These are phyloP conservation scores for Penicillium soppii DNA, from an alignment of 495 filamentous ascomycete genomes.

Conservation along the genomic window DNA sequence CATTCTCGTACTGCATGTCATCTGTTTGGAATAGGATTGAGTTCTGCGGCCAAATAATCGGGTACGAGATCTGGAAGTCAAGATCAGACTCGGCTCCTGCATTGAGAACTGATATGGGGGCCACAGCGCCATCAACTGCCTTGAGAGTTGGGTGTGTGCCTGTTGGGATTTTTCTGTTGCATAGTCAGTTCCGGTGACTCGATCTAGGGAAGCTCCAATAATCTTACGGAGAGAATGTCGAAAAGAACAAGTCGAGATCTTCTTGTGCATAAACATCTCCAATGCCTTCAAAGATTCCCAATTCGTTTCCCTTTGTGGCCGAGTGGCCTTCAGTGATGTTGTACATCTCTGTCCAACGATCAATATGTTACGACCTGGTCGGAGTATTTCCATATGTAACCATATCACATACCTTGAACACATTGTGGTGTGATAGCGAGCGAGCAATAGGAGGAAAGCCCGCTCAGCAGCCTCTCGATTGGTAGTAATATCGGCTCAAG, in stretches of 20 bases:
- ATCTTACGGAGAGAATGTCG: conserved; percentile 25
- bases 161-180: conserved; percentile 27
- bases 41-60: conserved; percentile 58
- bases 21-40: conserved; percentile 59
- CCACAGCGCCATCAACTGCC: conserved; percentile 42
- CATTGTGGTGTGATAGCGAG: conserved; percentile 32
- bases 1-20: conserved; percentile 48
- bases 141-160: conserved; percentile 42
- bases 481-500: conserved; percentile 40
- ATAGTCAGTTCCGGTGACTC: not conserved
- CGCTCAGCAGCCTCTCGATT: conserved; percentile 13
- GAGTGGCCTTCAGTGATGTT: conserved; percentile 38
- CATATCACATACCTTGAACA: conserved; percentile 19
- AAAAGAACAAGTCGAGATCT: conserved; percentile 62
- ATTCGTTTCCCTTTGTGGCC: conserved; percentile 37
- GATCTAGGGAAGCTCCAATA: not conserved
- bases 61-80: conserved; percentile 52
- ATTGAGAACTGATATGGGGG: conserved; percentile 28
- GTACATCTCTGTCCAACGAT: conserved; percentile 35
- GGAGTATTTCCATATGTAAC: too few relatives aligned
- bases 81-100: conserved; percentile 49
- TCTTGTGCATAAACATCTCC: conserved; percentile 49
- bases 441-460: conserved; percentile 23
- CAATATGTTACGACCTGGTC: too few relatives aligned
- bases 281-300: conserved; percentile 45